These are phyloP conservation scores for Podaxis sp. DNA, from an alignment of 768 basidiomycete genomes.

Conservation along the genomic window DNA sequence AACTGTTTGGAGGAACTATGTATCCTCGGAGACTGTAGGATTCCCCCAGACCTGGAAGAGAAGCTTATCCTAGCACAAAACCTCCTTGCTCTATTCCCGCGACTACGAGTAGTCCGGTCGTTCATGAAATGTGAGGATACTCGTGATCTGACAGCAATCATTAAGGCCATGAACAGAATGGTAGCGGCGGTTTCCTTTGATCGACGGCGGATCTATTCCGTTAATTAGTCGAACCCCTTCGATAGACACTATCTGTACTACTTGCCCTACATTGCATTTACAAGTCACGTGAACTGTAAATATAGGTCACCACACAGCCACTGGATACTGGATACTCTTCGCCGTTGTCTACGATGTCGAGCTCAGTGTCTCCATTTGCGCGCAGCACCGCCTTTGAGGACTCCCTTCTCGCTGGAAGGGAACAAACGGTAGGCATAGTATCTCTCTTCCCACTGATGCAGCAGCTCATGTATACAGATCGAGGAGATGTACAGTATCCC, in stretches of 20 bases:
- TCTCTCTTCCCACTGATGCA: not conserved
- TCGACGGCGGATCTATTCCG: too few species aligned
- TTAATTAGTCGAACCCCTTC: too few species aligned
- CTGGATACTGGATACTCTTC: not conserved
- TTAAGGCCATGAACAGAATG: not conserved
- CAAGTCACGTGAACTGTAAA: not conserved
- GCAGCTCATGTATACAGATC: constrained; percentile 49
- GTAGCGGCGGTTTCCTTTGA: not conserved
- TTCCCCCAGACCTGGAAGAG: not conserved
- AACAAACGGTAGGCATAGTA: constrained; percentile 52
- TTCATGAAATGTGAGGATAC: too few species aligned
- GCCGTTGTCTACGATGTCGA: constrained; percentile 26
- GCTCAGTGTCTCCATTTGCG: constrained; percentile 61
- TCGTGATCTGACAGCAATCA: not conserved
- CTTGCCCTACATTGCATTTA: too few species aligned
- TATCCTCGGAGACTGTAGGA: not conserved
- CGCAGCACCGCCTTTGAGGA: constrained; percentile 59
- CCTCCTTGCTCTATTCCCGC: not conserved
- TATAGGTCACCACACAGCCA: not conserved
- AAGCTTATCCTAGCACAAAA: not conserved
- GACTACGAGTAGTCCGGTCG: not conserved
- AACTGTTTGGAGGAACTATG: not conserved
- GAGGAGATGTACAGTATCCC: constrained; percentile 99
- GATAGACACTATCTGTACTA: too few species aligned
- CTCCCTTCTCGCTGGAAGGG: constrained; percentile 45